A percentile compares a stretch with the other conserved stretches of the same genome.
Conservation (phyloP, 441 rosid genomes). For the Pelargonium fulgidum region DNA sequence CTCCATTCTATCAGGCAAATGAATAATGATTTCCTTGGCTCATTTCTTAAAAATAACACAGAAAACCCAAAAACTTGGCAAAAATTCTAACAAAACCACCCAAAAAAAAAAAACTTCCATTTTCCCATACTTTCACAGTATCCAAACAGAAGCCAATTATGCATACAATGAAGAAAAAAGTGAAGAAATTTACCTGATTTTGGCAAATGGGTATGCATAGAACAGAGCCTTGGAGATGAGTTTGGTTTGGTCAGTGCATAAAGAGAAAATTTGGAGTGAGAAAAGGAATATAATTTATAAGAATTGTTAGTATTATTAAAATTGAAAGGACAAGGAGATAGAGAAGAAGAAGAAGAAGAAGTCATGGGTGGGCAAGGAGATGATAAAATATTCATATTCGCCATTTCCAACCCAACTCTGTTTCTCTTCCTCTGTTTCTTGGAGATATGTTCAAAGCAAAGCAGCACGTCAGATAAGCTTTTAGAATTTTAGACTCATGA, state of each 20-base stretch:
- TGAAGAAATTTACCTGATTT: slow-evolving; percentile 36
- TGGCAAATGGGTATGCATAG: slow-evolving; percentile 19
- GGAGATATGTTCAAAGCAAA: too few relatives aligned
- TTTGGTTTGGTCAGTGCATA: slow-evolving; percentile 18
- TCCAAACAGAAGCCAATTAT: neutral
- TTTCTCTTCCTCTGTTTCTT: too few relatives aligned
- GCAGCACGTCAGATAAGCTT: neutral
- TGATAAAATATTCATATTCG: neutral
- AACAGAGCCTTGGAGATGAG: slow-evolving; percentile 26
- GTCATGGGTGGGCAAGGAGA: slow-evolving; percentile 1
- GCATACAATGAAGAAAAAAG: neutral
- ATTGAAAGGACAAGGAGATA: neutral
- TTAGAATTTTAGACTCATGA: neutral
- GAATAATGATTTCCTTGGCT: neutral
- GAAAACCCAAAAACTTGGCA: neutral
- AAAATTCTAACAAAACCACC: neutral
- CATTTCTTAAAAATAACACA: neutral
- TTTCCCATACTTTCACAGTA: neutral
- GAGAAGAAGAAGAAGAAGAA: neutral
- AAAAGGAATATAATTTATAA: neutral
- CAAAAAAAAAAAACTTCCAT: neutral
- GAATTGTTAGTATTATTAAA: neutral
- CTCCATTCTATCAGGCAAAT: too few relatives aligned
- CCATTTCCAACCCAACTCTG: neutral
- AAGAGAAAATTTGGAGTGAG: neutral